Percentiles rank a stretch among this genome's conserved stretches.
phyloP scores from a whole-genome alignment of 768 basidiomycete species.

The Pseudohyphozyma bogoriensis region DNA sequence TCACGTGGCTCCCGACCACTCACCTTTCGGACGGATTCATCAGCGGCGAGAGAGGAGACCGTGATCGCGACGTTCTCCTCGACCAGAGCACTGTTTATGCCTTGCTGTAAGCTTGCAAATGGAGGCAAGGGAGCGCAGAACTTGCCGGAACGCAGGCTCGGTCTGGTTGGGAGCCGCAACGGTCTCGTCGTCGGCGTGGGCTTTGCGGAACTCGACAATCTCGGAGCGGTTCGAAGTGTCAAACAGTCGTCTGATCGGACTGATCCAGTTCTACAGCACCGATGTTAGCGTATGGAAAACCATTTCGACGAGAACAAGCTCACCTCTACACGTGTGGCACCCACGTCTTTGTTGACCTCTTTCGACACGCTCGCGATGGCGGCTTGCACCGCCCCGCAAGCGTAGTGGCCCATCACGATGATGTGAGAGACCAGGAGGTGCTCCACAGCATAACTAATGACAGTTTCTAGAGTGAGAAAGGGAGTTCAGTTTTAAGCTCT shows the following conservation, averaged over 20 bases:
- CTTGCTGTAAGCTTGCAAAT: neutral
- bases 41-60: no score
- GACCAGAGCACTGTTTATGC: conserved; percentile 1
- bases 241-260: conserved; percentile 12
- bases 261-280: conserved; percentile 10
- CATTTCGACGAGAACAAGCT: neutral
- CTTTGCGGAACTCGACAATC: conserved; percentile 8
- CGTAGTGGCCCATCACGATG: conserved; percentile 13
- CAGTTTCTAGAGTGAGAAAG: no score
- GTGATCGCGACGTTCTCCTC: no score
- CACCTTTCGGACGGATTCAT: no score
- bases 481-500: no score
- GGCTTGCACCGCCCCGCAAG: conserved; percentile 16
- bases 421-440: conserved; percentile 14
- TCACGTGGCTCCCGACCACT: no score
- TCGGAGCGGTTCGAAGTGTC: neutral
- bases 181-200: conserved; percentile 1
- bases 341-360: conserved; percentile 1
- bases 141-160: neutral
- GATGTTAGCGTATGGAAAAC: neutral
- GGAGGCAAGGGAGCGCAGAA: neutral
- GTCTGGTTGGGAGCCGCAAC: neutral
- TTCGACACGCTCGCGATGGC: conserved; percentile 1
- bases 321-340: conserved; percentile 13
- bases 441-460: conserved; percentile 12